These are phyloP conservation scores for Lichenothelia convexa DNA, from an alignment of 495 filamentous ascomycete genomes.

Conservation along the genomic window DNA sequence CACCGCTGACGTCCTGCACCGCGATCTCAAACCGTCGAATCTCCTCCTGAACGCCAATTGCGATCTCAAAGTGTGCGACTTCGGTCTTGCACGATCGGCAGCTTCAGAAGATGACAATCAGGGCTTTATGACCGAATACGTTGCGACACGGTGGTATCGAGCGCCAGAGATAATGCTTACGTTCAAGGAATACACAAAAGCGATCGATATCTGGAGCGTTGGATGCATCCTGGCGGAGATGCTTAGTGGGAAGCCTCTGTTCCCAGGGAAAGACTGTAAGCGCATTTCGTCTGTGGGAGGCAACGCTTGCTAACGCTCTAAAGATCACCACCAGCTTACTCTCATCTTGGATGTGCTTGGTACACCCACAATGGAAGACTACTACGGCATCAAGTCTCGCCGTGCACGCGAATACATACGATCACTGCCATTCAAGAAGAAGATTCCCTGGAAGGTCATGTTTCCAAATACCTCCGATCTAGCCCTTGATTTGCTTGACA, in stretches of 20 bases:
- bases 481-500: slow-evolving; percentile 86
- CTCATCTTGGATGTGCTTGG: slow-evolving; percentile 95
- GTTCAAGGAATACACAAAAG: slow-evolving; percentile 99
- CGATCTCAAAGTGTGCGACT: slow-evolving; percentile 98
- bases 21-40: slow-evolving; percentile 94
- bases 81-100: slow-evolving; percentile 86
- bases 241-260: slow-evolving; percentile 95
- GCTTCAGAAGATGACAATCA: slow-evolving; percentile 96
- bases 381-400: slow-evolving; percentile 98
- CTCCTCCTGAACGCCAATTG: slow-evolving; percentile 95
- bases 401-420: slow-evolving; percentile 97
- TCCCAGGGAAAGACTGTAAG: slow-evolving; percentile 97
- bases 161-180: slow-evolving; percentile 98
- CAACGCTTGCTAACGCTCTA: too few relatives aligned
- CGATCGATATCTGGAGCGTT: slow-evolving; percentile 98
- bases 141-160: slow-evolving; percentile 96
- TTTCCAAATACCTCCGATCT: slow-evolving; percentile 95
- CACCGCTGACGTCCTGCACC: slow-evolving; percentile 90
- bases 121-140: slow-evolving; percentile 99
- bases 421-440: slow-evolving; percentile 99
- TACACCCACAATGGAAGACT: slow-evolving; percentile 99
- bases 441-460: slow-evolving; percentile 90
- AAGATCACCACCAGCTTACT: slow-evolving; percentile 96
- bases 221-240: slow-evolving; percentile 99
- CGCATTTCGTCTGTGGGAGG: too few relatives aligned